Evolutionary conservation across 148 eudicot species (phyloP).

Genomic region (Oxyria digyna): DNA sequence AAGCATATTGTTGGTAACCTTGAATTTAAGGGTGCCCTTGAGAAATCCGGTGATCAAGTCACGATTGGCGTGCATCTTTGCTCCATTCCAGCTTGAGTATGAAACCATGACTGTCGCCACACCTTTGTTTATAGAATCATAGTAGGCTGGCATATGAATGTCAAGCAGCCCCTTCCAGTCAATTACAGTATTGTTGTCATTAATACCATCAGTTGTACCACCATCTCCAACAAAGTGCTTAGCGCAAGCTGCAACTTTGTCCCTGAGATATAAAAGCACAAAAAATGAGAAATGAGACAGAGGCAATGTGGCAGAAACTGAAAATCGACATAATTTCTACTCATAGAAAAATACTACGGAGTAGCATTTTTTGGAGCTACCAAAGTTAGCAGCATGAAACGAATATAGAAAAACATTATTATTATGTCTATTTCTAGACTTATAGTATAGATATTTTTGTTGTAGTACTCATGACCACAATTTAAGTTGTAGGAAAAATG

Average conservation of each 20-base stretch:
- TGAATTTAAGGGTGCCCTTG: slow-evolving; percentile 62
- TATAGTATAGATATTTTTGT: too few species aligned
- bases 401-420: too few species aligned
- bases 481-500: background rate
- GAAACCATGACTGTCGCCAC: slow-evolving; percentile 83
- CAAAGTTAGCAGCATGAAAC: too few species aligned
- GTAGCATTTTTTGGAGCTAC: too few species aligned
- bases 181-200: slow-evolving; percentile 55
- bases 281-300: background rate
- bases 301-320: background rate
- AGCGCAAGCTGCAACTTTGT: slow-evolving; percentile 9
- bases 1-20: slow-evolving; percentile 27
- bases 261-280: background rate
- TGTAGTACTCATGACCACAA: too few species aligned
- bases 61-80: slow-evolving; percentile 75
- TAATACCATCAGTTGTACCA: slow-evolving; percentile 61
- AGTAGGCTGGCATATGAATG: slow-evolving; percentile 82
- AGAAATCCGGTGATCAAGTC: slow-evolving; percentile 53
- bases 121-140: slow-evolving; percentile 61
- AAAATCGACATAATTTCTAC: background rate
- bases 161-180: slow-evolving; percentile 48
- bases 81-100: slow-evolving; percentile 83
- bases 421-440: too few species aligned
- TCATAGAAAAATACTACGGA: background rate
- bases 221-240: slow-evolving; percentile 64